Percentiles rank a stretch among this genome's conserved stretches.
Evolutionary conservation across 805 yeast genomes (phyloP).

Genomic region (Yamadazyma kitorensis): DNA sequence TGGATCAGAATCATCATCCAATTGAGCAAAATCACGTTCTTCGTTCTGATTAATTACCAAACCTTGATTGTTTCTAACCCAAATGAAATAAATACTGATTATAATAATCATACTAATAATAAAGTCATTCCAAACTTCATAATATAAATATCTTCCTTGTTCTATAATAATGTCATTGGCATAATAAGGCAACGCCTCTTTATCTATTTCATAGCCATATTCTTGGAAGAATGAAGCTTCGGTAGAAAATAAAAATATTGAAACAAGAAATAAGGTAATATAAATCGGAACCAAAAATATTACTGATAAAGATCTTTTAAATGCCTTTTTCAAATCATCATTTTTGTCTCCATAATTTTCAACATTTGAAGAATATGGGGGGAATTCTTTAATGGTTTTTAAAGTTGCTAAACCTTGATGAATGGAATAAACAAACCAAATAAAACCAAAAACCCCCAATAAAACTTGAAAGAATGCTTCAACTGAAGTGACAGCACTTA

Average conservation of each 20-base stretch:
- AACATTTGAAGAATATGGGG: constrained; percentile 19
- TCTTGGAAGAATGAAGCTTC: not conserved
- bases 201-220: not conserved
- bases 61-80: constrained; percentile 31
- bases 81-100: constrained; percentile 21
- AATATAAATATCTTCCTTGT: constrained; percentile 1
- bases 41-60: constrained; percentile 21
- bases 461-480: too few relatives aligned
- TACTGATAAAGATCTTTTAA: constrained; percentile 23
- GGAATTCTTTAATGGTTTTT: constrained; percentile 23
- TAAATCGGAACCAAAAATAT: constrained; percentile 24
- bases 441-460: not conserved
- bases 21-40: constrained; percentile 4
- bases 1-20: constrained; percentile 1
- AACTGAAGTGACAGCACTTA: too few relatives aligned
- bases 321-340: constrained; percentile 18
- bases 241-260: not conserved
- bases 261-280: constrained; percentile 2
- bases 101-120: constrained; percentile 12
- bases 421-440: constrained; percentile 11
- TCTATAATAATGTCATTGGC: constrained; percentile 3
- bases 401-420: constrained; percentile 25
- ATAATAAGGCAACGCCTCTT: not conserved
- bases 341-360: constrained; percentile 17
- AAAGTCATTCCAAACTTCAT: constrained; percentile 12